Evolutionary conservation across 495 filamentous ascomycete species (phyloP).

Genomic region (Tuber brumale): DNA sequence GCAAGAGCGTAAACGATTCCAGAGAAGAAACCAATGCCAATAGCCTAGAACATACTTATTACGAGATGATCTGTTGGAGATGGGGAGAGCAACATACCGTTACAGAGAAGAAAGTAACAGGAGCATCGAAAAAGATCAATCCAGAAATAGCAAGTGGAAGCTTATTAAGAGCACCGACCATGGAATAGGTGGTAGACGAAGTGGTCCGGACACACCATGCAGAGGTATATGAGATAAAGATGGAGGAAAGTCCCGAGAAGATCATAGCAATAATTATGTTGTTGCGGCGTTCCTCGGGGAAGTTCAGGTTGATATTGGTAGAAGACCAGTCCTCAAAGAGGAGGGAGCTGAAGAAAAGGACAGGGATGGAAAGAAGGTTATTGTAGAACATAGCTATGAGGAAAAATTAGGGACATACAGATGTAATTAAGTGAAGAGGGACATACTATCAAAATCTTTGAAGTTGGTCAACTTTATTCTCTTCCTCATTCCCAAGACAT

Average conservation of each 20-base stretch:
- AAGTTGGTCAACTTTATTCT: constrained; percentile 99
- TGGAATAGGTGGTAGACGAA: constrained; percentile 92
- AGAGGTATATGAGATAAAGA: constrained; percentile 98
- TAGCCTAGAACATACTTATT: constrained; percentile 54
- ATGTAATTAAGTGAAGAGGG: not conserved
- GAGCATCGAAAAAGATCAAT: constrained; percentile 88
- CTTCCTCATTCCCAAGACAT: constrained; percentile 91
- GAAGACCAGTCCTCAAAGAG: constrained; percentile 87
- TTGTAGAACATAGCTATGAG: constrained; percentile 96
- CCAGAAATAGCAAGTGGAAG: constrained; percentile 87
- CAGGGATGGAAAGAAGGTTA: constrained; percentile 94
- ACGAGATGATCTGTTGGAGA: not conserved
- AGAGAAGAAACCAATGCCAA: constrained; percentile 79
- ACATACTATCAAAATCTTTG: constrained; percentile 98
- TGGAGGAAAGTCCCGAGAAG: constrained; percentile 83
- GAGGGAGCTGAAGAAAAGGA: constrained; percentile 75
- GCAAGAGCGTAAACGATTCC: constrained; percentile 88
- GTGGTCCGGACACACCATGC: constrained; percentile 98
- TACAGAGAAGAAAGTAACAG: constrained; percentile 85
- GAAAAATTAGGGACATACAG: constrained; percentile 40
- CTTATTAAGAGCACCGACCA: constrained; percentile 98
- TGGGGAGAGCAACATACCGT: constrained; percentile 30
- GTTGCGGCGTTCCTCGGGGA: constrained; percentile 70
- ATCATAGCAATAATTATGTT: constrained; percentile 79
- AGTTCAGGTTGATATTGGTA: constrained; percentile 77